Base-by-base conservation (phyloP, 2,329 filamentous ascomycete species). In the Hymenoscyphus infarciens region DNA sequence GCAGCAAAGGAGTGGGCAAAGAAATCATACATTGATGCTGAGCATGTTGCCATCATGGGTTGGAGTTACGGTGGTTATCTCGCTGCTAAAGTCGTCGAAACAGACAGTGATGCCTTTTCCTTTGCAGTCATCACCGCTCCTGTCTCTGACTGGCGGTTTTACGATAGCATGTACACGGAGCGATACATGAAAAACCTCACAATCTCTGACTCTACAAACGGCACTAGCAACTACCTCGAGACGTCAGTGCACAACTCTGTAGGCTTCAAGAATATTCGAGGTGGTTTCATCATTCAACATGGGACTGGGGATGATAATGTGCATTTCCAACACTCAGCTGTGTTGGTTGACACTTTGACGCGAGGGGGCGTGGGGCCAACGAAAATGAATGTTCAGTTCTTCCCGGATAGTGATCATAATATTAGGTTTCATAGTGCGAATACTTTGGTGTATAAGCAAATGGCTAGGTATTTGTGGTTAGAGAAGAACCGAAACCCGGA, bases 291-390 rank as follows among this genome's bases (percentile, higher is more conserved):
- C 5, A 78, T 90, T 53, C 81, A 87, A 64, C 87, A 90, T 69
- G 87, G 87, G 0, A 84, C 84, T 0, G 87, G 86, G 0, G 87
- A 90, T 66, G 87, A 90, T 68, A 90, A 90, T 59, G 87, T 90
- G 15, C 87, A 90, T 70, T 89, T 87, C 71, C 87, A 90, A 75
- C 84, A 90, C 65, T 70, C 82, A 0, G 87, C 86, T 0, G 85
- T 82, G 0, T 73, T 90, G 38, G 75, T 86, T 0, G 86, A 90
- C 68, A 72, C 86, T 25, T 74, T 90, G 0, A 83, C 89, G 35
- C 80, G 81, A 0, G 81, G 75, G 0, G 82, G 82, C 0, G 84
- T 90, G 0, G 80, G 81, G 0, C 84, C 86, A 0, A 77, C 81
- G 62, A 85, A 87, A 77, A 79, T 90, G 78, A 79, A 84, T 70